phyloP scores from a whole-genome alignment of 78 protist genomes.

The Corallochytrium limacisporum region DNA sequence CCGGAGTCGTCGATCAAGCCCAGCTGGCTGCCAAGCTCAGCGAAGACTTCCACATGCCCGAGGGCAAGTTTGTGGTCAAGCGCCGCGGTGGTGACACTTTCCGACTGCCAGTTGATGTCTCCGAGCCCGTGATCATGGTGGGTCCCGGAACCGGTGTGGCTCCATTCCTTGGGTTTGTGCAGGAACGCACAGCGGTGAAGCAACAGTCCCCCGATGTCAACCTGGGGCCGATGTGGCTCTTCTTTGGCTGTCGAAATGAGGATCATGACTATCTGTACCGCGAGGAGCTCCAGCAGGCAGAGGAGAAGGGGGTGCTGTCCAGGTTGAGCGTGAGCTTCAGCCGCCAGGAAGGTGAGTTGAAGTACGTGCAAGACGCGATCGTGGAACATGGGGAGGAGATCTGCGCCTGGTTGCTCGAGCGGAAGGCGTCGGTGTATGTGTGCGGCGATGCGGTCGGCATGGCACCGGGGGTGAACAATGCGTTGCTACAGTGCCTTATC shows the following conservation, averaged over 20 bases:
- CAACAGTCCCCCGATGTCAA: not conserved
- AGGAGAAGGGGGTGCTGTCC: conserved; percentile 12
- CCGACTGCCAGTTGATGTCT: conserved; percentile 35
- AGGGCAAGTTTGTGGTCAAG: not conserved
- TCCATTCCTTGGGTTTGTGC: conserved; percentile 77
- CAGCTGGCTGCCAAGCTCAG: too few relatives aligned
- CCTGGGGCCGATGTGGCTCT: conserved; percentile 21
- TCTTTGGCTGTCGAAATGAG: conserved; percentile 71
- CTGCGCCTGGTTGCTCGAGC: not conserved
- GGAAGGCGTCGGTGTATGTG: conserved; percentile 26
- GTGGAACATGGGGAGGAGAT: not conserved
- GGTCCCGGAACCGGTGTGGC: conserved; percentile 97
- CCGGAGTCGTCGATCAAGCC: too few relatives aligned
- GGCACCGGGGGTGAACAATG: conserved; percentile 35
- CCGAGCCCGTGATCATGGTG: conserved; percentile 67
- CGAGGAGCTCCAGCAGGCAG: conserved; percentile 39
- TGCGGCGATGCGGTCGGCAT: conserved; percentile 56
- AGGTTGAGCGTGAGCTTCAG: conserved; percentile 40
- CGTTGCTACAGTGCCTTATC: conserved; percentile 13
- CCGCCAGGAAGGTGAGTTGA: conserved; percentile 3
- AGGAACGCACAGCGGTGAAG: conserved; percentile 10
- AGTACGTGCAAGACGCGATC: conserved; percentile 10
- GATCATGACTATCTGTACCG: conserved; percentile 59
- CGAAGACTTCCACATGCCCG: not conserved
- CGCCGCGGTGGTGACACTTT: conserved; percentile 7